Evolutionary conservation across 2,329 filamentous ascomycete genomes (phyloP).

Genomic region (Hypoxylon rubiginosum): DNA sequence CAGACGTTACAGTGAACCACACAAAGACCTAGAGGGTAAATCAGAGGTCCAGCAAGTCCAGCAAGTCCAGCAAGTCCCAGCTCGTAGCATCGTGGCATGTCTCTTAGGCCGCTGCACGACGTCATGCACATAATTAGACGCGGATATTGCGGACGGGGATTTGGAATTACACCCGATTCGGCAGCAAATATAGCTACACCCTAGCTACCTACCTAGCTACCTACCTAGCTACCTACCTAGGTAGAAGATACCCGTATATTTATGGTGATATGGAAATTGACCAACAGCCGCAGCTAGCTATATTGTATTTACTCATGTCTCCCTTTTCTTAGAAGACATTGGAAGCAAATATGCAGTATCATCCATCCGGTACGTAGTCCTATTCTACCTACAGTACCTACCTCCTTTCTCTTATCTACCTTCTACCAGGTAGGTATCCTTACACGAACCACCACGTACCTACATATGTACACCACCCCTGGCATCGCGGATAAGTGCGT

Average conservation of each 20-base stretch:
- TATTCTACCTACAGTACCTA: background rate
- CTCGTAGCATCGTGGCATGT: constrained; percentile 16
- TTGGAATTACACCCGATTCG: constrained; percentile 38
- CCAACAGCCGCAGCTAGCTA: constrained; percentile 19
- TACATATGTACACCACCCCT: background rate
- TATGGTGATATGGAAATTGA: constrained; percentile 7
- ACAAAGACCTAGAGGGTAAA: too few species aligned
- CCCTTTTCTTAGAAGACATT: constrained; percentile 3
- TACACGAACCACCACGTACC: background rate
- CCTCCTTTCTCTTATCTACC: too few species aligned
- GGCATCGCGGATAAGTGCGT: constrained; percentile 19
- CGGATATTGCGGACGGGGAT: constrained; percentile 28
- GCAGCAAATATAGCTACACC: background rate
- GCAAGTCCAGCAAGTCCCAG: constrained; percentile 3
- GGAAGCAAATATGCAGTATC: background rate
- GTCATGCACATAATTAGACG: constrained; percentile 27
- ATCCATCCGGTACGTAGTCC: background rate
- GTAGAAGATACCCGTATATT: background rate
- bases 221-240: too few species aligned
- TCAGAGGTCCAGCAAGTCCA: constrained; percentile 9
- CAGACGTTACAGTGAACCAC: background rate
- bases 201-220: too few species aligned
- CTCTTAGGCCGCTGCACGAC: constrained; percentile 25
- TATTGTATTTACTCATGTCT: constrained; percentile 2
- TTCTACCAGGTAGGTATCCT: background rate